Conservation (phyloP, 2,329 filamentous ascomycete species). For the Cryphonectria japonica region DNA sequence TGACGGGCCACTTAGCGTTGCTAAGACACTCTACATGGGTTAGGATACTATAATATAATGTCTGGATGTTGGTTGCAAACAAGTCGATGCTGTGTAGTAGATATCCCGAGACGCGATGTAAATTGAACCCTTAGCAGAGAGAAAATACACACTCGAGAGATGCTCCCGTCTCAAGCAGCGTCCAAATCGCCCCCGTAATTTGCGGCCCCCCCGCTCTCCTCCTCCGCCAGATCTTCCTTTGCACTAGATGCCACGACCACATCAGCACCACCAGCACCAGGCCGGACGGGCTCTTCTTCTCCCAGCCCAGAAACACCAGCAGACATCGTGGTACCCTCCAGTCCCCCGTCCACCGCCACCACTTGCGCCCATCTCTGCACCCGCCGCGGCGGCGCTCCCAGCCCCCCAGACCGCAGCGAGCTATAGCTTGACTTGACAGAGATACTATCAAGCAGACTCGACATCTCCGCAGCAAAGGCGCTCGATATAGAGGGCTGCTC, state of each 20-base stretch:
- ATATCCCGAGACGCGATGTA: background rate
- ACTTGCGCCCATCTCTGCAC: background rate
- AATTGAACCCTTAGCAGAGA: background rate
- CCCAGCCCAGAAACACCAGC: background rate
- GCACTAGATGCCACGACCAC: background rate
- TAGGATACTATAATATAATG: background rate
- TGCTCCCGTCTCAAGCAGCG: background rate
- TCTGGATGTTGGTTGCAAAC: background rate
- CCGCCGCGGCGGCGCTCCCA: background rate
- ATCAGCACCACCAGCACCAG: background rate
- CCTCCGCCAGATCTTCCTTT: background rate
- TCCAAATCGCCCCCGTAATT: background rate
- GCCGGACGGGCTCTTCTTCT: background rate
- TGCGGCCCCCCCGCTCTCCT: background rate
- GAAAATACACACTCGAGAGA: background rate
- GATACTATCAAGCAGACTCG: conserved; percentile 19
- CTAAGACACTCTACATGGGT: background rate
- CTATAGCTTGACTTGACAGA: conserved; percentile 20
- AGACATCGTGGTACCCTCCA: background rate
- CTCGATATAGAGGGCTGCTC: conserved; percentile 10
- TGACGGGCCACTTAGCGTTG: no score
- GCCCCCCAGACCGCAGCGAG: conserved; percentile 11
- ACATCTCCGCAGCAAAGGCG: conserved; percentile 17
- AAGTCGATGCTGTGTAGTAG: background rate
- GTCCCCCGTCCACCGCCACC: background rate